Base-by-base conservation (phyloP, 2,329 filamentous ascomycete genomes). In the Lecanosticta acicola region DNA sequence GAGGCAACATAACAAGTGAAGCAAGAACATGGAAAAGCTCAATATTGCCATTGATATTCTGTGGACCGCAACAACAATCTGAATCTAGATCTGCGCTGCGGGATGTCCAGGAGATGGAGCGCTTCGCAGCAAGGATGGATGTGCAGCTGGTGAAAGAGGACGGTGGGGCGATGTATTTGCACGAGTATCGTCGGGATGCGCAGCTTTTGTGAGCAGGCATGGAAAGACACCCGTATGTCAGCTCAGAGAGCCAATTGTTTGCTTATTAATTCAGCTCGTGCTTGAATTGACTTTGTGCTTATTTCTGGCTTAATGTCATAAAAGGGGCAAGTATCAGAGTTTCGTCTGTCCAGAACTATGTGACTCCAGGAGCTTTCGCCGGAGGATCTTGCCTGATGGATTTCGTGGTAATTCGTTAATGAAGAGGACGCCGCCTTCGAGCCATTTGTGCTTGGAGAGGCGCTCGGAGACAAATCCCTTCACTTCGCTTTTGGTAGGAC, bases 371-470 rank as follows among this genome's bases (percentile, higher is more conserved):
- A 86, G 64, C 2, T 71, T 51, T 57, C 78, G 83, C 39, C 82
- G 70, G 46, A 85, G 59, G 43, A 85, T 84, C 68, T 85, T 85
- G 11, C 70, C 70, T 26, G 62, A 66, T 1, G 66, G 63, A 35
- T 65, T 68, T 69, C 85, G 88, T n/a, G n/a, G n/a, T n/a, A n/a
- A n/a, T n/a, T n/a, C n/a, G n/a, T n/a, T n/a, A n/a, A n/a, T n/a
- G n/a, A n/a, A n/a, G n/a, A n/a, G n/a, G n/a, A n/a, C n/a, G n/a
- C n/a, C n/a, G n/a, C n/a, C n/a, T n/a, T n/a, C n/a, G n/a, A n/a
- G n/a, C n/a, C n/a, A n/a, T n/a, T n/a, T n/a, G n/a, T n/a, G n/a
- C n/a, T n/a, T n/a, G n/a, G n/a, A n/a, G n/a, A n/a, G n/a, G n/a
- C n/a, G n/a, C n/a, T n/a, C n/a, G n/a, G n/a, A n/a, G n/a, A n/a